Evolutionary conservation across 2,329 filamentous ascomycete genomes (phyloP), one percentile per base, ranked within the genome.

Genomic region (Neofusicoccum umdonicola): DNA sequence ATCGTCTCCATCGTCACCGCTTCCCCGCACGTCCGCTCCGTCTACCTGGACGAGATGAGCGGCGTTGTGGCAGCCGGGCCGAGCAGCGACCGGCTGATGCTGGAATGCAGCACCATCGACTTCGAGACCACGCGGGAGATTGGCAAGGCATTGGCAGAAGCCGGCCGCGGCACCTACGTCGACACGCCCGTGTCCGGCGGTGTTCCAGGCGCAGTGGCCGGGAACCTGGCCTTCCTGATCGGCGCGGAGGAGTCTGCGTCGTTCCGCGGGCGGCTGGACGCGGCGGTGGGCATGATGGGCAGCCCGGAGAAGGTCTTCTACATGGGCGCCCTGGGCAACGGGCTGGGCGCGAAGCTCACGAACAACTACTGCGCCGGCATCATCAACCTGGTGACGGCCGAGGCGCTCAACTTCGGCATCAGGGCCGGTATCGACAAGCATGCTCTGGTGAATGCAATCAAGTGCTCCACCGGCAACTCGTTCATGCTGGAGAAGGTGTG

Each of bases 401-500:
- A 76, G 70, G 73, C 73, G 19, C 66, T 76, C 4, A 73, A 72
- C 1, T 72, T 74, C 19, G 73, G 72, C 34, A 68, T 76, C 12
- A 66, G 68, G 8, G 71, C 74, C 41, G 73, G 73, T 6, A 67
- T 76, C 3, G 73, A 75, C 39, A 73, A 72, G 3, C 60, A 68
- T 1, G 65, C 64, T 0, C 63, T 74, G 5, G 74, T 75, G 58
- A 54, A 66, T 0, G 73, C 75, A 0, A 74, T 76, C 60, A 71
- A 69, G 63, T 68, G 68, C 4, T 73, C 71, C 2, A 76, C 72
- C 1, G 73, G 73, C 0, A 72, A 74, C 56, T 69, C 66, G n/a
- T 75, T 72, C 71, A 76, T 75, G 72, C 72, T 72, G 63, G 73
- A 76, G 39, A 72, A 73, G 19, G 73, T 74, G 2, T 69, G 72